A percentile compares a stretch with the other conserved stretches of the same genome.
Evolutionary conservation across 768 basidiomycete species (phyloP).

Genomic region (Leccinum rimulosum): DNA sequence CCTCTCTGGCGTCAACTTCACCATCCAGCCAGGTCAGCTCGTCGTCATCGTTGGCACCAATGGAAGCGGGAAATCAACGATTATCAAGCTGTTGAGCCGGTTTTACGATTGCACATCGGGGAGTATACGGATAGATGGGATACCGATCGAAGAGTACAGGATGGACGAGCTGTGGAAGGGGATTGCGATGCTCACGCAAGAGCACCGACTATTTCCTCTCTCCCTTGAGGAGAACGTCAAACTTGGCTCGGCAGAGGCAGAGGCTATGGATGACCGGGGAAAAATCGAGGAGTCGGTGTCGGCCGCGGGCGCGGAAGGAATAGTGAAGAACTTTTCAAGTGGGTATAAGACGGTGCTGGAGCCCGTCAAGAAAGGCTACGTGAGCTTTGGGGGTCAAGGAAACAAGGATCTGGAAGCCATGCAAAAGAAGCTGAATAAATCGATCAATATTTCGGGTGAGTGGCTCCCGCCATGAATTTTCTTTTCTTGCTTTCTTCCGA

Average conservation of each 20-base stretch:
- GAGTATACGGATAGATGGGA: constrained; percentile 38
- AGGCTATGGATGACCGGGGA: too few species aligned
- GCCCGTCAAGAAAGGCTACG: constrained; percentile 26
- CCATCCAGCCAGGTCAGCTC: constrained; percentile 31
- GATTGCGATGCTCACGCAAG: constrained; percentile 43
- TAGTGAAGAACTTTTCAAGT: constrained; percentile 36
- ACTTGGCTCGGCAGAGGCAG: constrained; percentile 28
- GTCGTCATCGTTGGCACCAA: constrained; percentile 36
- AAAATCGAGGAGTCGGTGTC: constrained; percentile 14
- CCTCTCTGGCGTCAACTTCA: constrained; percentile 29
- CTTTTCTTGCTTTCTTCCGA: too few species aligned
- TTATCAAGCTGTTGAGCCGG: constrained; percentile 41
- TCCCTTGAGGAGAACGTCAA: constrained; percentile 41
- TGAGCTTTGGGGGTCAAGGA: constrained; percentile 26
- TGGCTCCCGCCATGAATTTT: background rate
- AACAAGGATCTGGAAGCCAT: constrained; percentile 14
- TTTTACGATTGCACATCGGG: constrained; percentile 35
- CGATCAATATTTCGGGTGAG: constrained; percentile 25
- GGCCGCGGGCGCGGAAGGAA: constrained; percentile 39
- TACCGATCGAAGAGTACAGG: constrained; percentile 33
- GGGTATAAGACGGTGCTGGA: constrained; percentile 41
- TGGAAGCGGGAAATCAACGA: constrained; percentile 35
- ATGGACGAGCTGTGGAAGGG: constrained; percentile 33
- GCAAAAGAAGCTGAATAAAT: constrained; percentile 19
- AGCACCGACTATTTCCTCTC: constrained; percentile 37